Evolutionary conservation across 2,329 filamentous ascomycete genomes (phyloP).

Genomic region (Macrophomina pseudophaseolina): DNA sequence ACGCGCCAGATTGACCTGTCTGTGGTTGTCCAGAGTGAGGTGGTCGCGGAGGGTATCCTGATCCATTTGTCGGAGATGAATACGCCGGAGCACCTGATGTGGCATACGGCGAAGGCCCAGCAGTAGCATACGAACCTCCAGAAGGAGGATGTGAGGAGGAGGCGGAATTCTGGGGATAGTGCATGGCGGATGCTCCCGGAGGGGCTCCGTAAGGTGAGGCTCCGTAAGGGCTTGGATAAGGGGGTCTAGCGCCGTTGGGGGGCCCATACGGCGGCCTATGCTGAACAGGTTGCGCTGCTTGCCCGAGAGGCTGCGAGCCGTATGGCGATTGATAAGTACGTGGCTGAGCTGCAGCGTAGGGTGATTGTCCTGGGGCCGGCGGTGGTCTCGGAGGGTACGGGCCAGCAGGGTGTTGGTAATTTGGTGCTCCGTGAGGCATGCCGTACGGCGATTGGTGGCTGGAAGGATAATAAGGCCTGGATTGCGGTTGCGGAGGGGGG

Average conservation of each 20-base stretch:
- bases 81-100: constrained; percentile 9
- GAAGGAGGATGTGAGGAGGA: constrained; percentile 2
- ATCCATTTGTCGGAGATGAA: neutral
- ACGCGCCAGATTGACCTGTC: constrained; percentile 2
- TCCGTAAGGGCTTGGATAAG: constrained; percentile 22
- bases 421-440: constrained; percentile 15
- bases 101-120: constrained; percentile 22
- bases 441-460: constrained; percentile 23
- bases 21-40: constrained; percentile 7
- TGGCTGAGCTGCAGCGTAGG: constrained; percentile 11
- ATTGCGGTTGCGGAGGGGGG: constrained; percentile 43
- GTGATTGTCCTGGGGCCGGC: constrained; percentile 19
- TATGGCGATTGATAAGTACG: constrained; percentile 26
- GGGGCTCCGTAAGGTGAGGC: constrained; percentile 21
- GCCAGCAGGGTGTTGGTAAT: constrained; percentile 19
- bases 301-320: constrained; percentile 22
- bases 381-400: constrained; percentile 25
- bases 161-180: constrained; percentile 11
- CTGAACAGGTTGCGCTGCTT: constrained; percentile 17
- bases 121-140: constrained; percentile 9
- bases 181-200: neutral
- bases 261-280: constrained; percentile 19
- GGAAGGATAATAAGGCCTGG: constrained; percentile 23
- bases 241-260: constrained; percentile 18
- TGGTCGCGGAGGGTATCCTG: constrained; percentile 14